A percentile compares a stretch with the other conserved stretches of the same genome.
These are phyloP conservation scores for Clonostachys byssicola DNA, from an alignment of 2,329 filamentous ascomycete genomes.

Conservation along the genomic window DNA sequence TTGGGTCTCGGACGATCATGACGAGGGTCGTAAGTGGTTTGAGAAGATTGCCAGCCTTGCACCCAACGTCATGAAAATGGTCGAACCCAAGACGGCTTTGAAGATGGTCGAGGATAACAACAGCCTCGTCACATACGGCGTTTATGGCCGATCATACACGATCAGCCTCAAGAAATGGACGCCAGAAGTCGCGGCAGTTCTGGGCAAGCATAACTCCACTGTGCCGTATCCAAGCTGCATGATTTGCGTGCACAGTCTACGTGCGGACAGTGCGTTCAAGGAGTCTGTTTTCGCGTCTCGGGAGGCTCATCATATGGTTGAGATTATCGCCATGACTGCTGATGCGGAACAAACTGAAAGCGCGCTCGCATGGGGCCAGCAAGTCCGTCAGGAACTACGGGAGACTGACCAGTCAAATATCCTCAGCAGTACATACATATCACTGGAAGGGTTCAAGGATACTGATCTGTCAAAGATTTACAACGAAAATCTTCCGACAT, in stretches of 20 bases:
- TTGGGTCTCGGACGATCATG: constrained; percentile 1
- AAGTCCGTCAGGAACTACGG: neutral
- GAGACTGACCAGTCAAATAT: neutral
- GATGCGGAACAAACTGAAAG: neutral
- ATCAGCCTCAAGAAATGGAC: neutral
- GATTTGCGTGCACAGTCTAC: constrained; percentile 1
- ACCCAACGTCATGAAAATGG: neutral
- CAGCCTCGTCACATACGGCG: neutral
- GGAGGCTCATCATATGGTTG: neutral
- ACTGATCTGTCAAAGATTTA: neutral
- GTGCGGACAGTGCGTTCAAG: neutral
- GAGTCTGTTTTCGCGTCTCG: neutral
- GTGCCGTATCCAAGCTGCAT: neutral
- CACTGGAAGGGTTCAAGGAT: neutral
- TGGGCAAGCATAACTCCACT: neutral
- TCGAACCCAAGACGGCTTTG: neutral
- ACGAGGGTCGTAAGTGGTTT: neutral
- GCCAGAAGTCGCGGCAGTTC: neutral
- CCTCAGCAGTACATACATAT: neutral
- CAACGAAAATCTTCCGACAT: neutral
- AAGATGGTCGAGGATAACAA: neutral
- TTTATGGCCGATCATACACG: constrained; percentile 1
- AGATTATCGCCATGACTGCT: neutral
- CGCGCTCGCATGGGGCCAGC: neutral
- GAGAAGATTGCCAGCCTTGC: neutral